Conservation (phyloP, 2,329 filamentous ascomycete genomes). For the Alternaria panax region DNA sequence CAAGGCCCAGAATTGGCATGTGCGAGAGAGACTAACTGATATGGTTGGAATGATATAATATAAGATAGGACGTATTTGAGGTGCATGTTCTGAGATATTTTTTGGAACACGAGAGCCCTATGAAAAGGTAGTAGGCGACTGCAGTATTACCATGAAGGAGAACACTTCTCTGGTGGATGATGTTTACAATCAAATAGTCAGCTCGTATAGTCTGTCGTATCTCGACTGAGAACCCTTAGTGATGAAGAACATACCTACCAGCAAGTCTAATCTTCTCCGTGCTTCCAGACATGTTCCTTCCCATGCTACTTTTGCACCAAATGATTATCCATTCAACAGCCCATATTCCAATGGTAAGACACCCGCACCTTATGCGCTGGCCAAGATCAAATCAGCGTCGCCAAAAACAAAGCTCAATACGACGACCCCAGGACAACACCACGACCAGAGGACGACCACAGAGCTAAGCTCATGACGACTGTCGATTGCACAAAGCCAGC, state of each 20-base stretch:
- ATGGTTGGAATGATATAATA: not conserved
- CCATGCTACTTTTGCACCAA: too few species aligned
- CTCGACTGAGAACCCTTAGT: too few species aligned
- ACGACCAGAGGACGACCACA: too few species aligned
- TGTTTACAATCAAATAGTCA: not conserved
- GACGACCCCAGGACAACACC: too few species aligned
- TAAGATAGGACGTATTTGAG: not conserved
- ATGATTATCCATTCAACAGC: not conserved
- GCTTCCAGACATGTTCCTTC: not conserved
- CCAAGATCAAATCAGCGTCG: not conserved
- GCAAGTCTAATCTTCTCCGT: not conserved
- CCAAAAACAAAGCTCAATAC: not conserved
- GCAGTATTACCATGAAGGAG: not conserved
- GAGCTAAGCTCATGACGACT: not conserved
- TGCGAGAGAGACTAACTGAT: not conserved
- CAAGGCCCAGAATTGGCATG: not conserved
- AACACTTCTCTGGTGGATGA: too few species aligned
- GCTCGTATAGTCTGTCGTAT: not conserved
- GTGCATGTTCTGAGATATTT: not conserved
- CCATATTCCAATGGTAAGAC: not conserved
- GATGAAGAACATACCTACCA: too few species aligned
- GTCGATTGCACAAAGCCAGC: not conserved
- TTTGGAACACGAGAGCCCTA: not conserved
- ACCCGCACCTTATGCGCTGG: not conserved
- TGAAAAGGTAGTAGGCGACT: not conserved